A percentile compares a stretch with the other conserved stretches of the same genome.
phyloP scores from a whole-genome alignment of 208 protist genomes.

The Wallacemonas sp. region DNA sequence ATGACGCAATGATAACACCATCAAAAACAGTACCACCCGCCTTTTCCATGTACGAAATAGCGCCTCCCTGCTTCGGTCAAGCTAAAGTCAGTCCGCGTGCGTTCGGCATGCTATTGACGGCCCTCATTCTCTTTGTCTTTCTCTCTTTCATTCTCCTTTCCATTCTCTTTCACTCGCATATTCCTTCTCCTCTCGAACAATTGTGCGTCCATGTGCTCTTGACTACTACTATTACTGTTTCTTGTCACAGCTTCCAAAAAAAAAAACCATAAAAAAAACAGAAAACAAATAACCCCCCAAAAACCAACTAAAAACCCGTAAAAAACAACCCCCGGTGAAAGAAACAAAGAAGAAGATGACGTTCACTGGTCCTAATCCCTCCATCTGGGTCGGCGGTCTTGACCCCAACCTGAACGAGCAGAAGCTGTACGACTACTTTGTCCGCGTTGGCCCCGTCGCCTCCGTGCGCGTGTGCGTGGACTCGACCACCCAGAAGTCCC shows the following conservation, averaged over 20 bases:
- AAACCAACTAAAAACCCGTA: slow-evolving; percentile 28
- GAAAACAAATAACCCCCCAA: slow-evolving; percentile 29
- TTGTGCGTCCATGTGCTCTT: too few relatives aligned
- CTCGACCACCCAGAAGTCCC: slow-evolving; percentile 95
- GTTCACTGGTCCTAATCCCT: slow-evolving; percentile 85
- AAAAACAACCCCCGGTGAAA: slow-evolving; percentile 16
- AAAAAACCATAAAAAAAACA: slow-evolving; percentile 33
- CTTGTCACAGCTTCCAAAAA: slow-evolving; percentile 14
- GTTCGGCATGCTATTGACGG: too few relatives aligned
- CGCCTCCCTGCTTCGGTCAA: too few relatives aligned
- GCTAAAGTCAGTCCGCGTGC: too few relatives aligned
- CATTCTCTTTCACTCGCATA: background rate
- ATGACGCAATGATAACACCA: too few relatives aligned
- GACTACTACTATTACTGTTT: too few relatives aligned
- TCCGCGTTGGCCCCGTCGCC: slow-evolving; percentile 95
- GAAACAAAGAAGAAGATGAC: slow-evolving; percentile 30
- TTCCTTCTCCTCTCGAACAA: background rate
- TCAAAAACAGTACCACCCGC: too few relatives aligned
- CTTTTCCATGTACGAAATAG: too few relatives aligned
- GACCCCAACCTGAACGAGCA: slow-evolving; percentile 95
- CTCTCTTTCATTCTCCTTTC: slow-evolving; percentile 5
- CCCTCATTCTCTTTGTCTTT: background rate
- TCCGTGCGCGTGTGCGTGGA: slow-evolving; percentile 99
- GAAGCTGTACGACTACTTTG: slow-evolving; percentile 98
- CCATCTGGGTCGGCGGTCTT: slow-evolving; percentile 98